Evolutionary conservation across 805 yeast genomes (phyloP).

Genomic region (Candida fluviatilis): DNA sequence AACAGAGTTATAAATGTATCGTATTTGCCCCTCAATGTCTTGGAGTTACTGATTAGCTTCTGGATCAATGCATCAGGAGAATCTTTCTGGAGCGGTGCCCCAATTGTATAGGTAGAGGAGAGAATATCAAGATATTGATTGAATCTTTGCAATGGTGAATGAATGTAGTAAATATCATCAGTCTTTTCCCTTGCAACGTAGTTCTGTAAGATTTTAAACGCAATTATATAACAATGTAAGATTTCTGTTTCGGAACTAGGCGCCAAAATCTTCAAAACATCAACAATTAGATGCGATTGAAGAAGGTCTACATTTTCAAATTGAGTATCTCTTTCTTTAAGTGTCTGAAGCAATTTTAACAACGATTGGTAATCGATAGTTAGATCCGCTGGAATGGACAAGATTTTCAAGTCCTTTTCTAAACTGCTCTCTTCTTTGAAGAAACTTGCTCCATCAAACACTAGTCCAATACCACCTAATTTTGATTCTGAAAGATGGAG

Average conservation of each 20-base stretch:
- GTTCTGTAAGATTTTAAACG: constrained; percentile 14
- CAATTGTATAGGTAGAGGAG: constrained; percentile 11
- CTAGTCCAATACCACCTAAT: constrained; percentile 32
- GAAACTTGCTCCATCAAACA: constrained; percentile 9
- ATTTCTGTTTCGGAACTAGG: constrained; percentile 28
- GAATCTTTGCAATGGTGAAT: constrained; percentile 9
- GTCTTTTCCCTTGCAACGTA: constrained; percentile 1
- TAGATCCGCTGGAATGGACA: constrained; percentile 16
- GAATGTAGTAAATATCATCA: background rate
- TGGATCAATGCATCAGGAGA: constrained; percentile 8
- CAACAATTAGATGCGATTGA: constrained; percentile 19
- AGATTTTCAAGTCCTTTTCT: constrained; percentile 11
- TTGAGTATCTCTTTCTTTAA: constrained; percentile 14
- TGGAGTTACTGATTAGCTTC: constrained; percentile 5
- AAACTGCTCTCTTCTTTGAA: background rate
- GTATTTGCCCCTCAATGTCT: constrained; percentile 9
- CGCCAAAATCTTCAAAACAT: constrained; percentile 16
- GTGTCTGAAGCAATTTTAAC: constrained; percentile 13
- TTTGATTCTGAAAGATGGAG: constrained; percentile 16
- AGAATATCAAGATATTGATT: constrained; percentile 17
- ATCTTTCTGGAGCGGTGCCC: constrained; percentile 5
- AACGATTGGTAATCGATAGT: constrained; percentile 20
- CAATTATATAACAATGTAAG: constrained; percentile 20
- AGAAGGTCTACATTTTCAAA: constrained; percentile 9
- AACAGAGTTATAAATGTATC: constrained; percentile 7